phyloP scores from a whole-genome alignment of 2,329 filamentous ascomycete species.

The Cladosporium oxysporum region DNA sequence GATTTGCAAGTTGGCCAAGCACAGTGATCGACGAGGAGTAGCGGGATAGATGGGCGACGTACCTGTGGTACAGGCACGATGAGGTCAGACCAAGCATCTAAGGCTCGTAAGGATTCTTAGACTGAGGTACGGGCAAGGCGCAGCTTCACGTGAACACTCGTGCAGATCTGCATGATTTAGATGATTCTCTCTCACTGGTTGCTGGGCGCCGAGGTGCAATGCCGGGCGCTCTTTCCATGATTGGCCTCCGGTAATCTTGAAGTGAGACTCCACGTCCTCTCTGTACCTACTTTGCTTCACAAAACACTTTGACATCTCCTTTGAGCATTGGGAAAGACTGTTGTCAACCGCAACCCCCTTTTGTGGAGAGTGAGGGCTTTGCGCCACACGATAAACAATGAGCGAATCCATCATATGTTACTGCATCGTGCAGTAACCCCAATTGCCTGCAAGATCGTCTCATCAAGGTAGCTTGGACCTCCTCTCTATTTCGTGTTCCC shows the following conservation, averaged over 20 bases:
- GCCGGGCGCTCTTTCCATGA: background rate
- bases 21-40: background rate
- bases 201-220: constrained; percentile 12
- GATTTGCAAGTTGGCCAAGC: background rate
- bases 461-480: background rate
- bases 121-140: background rate
- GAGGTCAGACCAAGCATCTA: constrained; percentile 9
- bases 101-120: background rate
- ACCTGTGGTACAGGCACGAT: background rate
- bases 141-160: background rate
- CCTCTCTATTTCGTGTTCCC: background rate
- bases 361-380: background rate
- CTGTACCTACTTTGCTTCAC: background rate
- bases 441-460: background rate
- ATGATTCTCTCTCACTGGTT: background rate
- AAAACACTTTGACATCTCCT: background rate
- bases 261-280: background rate
- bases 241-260: background rate
- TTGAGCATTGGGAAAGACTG: background rate
- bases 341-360: background rate
- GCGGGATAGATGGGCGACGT: background rate
- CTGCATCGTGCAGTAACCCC: background rate
- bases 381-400: background rate
- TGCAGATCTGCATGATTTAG: background rate
- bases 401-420: background rate